Base-by-base conservation (phyloP, 2,329 filamentous ascomycete genomes). In the Huntiella moniliformis region DNA sequence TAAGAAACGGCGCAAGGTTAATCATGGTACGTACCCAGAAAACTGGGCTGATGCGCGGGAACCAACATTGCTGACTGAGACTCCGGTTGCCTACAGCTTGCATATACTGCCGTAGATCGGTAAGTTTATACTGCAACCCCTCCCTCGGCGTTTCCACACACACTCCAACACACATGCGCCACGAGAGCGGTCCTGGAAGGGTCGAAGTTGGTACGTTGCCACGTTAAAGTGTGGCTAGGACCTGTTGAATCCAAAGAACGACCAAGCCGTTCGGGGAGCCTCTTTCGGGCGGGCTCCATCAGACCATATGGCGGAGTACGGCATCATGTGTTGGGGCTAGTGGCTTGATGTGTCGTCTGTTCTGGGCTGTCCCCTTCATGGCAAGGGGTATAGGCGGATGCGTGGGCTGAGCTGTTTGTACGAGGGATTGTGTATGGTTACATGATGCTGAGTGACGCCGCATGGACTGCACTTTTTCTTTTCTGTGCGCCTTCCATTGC, bases 71-170 rank as follows among this genome's bases (percentile, higher is more conserved):
- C 43, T 51, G 38, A 45, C 55, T 57, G 4, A 4, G 59, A 54
- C 56, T 57, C 56, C 59, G 61, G 58, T 65, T 13, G 17, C 7
- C 60, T 60, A 60, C 68, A 88, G 82, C 82, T 60, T 88, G 82
- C 67, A 80, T 88, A 59, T 88, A 88, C 66, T 88, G 82, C 66
- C 79, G 82, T 63, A 77, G 82, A 75, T 88, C 83, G 74, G 82
- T 86, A 76, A 83, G 81, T 79, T 34, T 40, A 11, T 37, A n/a
- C 31, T 15, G 6, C 22, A 28, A 28, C 22, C 22, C 22, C 22
- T 28, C 22, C 22, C 22, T 28, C 22, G 2, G 22, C 22, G 22
- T 28, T 28, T 28, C 22, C 22, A 28, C 22, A 28, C 22, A 28
- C 22, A 28, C 22, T 28, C 22, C 22, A 28, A 28, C 22, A 10